phyloP scores from a whole-genome alignment of 352 stramenopile genomes.

The Phytopythium oedochilum region DNA sequence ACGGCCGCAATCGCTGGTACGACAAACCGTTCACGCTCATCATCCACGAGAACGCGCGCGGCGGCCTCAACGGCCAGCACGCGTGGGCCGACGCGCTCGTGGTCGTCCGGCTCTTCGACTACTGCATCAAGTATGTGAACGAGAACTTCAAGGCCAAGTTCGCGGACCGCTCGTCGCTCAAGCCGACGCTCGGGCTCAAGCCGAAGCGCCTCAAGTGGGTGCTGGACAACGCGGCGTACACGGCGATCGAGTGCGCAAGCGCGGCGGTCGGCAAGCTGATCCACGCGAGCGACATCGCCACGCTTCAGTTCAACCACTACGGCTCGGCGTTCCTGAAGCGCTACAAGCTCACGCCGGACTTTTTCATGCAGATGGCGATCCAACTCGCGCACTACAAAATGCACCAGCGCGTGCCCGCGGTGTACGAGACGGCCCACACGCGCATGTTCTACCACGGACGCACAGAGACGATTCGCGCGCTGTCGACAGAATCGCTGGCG shows the following conservation, averaged over 20 bases:
- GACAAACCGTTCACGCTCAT: constrained; percentile 98
- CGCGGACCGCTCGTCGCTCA: constrained; percentile 61
- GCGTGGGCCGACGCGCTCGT: constrained; percentile 97
- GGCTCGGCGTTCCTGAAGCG: constrained; percentile 90
- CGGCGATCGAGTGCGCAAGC: constrained; percentile 83
- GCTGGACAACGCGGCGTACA: constrained; percentile 76
- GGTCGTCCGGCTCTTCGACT: constrained; percentile 93
- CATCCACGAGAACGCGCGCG: constrained; percentile 95
- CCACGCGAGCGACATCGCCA: constrained; percentile 87
- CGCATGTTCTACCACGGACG: constrained; percentile 96
- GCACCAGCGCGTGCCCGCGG: constrained; percentile 89
- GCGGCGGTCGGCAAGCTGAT: constrained; percentile 91
- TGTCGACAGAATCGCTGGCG: constrained; percentile 85
- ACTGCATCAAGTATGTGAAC: constrained; percentile 91
- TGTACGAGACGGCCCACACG: constrained; percentile 97
- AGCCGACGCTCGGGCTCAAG: constrained; percentile 57
- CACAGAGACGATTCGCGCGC: constrained; percentile 89
- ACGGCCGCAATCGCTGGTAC: constrained; percentile 96
- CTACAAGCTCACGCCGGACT: constrained; percentile 95
- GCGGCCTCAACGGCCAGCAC: constrained; percentile 95
- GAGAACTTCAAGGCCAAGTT: constrained; percentile 89
- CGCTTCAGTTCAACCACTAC: constrained; percentile 91
- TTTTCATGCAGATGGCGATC: constrained; percentile 96
- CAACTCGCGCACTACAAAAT: constrained; percentile 97
- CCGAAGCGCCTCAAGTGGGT: constrained; percentile 79